Conservation (phyloP, 1,284 basidiomycete species). For the Gymnopus androsaceus region DNA sequence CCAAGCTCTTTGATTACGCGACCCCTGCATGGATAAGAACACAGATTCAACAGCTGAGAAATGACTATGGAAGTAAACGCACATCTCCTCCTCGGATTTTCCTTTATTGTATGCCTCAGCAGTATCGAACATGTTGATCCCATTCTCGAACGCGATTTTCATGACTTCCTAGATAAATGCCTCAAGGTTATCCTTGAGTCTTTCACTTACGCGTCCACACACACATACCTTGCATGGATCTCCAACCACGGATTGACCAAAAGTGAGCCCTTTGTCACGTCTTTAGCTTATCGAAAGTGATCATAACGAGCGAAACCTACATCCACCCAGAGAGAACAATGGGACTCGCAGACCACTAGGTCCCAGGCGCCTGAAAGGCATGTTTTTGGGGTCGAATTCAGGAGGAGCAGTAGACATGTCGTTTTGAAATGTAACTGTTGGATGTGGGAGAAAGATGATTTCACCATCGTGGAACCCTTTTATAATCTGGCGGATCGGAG, state of each 20-base stretch:
- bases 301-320: conserved; percentile 42
- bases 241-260: conserved; percentile 69
- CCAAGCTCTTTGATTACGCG: conserved; percentile 77
- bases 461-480: neutral
- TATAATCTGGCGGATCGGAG: neutral
- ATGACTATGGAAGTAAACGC: conserved; percentile 23
- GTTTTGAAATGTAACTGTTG: neutral
- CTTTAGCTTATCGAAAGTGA: neutral
- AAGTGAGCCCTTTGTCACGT: conserved; percentile 53
- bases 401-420: conserved; percentile 3
- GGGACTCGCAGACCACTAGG: conserved; percentile 76
- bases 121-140: conserved; percentile 68
- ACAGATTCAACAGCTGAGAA: neutral
- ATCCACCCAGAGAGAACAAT: conserved; percentile 79
- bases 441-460: neutral
- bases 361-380: conserved; percentile 77
- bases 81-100: conserved; percentile 71
- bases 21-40: conserved; percentile 50
- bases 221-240: conserved; percentile 65
- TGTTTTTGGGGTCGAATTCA: conserved; percentile 60
- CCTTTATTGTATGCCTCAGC: conserved; percentile 65
- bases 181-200: neutral
- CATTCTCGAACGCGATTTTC: conserved; percentile 64
- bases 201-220: neutral
- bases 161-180: conserved; percentile 52